Percentiles rank a stretch among this genome's conserved stretches.
These are phyloP conservation scores for Panicum hallii DNA, from an alignment of 202 grass and related monocot genomes.

Conservation along the genomic window DNA sequence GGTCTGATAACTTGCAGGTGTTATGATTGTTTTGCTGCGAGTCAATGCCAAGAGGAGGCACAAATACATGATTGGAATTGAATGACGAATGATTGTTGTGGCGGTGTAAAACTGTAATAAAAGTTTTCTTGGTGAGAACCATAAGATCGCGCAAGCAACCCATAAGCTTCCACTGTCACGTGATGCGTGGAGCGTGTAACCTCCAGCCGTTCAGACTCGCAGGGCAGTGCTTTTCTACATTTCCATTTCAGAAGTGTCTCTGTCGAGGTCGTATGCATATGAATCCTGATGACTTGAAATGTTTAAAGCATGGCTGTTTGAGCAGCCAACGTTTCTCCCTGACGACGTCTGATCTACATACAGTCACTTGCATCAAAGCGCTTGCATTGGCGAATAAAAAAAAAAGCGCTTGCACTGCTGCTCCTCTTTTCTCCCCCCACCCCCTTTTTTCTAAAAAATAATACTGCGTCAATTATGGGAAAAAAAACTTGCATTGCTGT, in stretches of 20 bases:
- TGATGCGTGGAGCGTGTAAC: slow-evolving; percentile 45
- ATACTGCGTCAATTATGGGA: not conserved
- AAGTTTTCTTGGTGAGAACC: not conserved
- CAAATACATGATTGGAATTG: not conserved
- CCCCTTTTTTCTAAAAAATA: too few species aligned
- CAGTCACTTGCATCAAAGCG: not conserved
- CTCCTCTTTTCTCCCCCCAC: too few species aligned
- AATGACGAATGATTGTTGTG: slow-evolving; percentile 24
- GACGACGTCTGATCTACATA: not conserved
- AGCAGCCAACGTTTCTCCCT: not conserved
- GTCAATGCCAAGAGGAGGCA: not conserved
- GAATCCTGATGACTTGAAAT: not conserved
- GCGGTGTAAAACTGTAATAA: slow-evolving; percentile 28
- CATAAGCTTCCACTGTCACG: slow-evolving; percentile 45
- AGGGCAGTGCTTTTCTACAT: slow-evolving; percentile 12
- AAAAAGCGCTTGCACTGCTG: not conserved
- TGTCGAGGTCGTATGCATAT: not conserved
- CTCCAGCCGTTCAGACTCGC: slow-evolving; percentile 9
- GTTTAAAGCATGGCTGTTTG: not conserved
- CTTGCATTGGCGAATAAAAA: too few species aligned
- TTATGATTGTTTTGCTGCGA: slow-evolving; percentile 1
- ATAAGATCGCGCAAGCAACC: slow-evolving; percentile 35
- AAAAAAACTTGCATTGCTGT: too few species aligned
- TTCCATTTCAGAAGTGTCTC: not conserved
- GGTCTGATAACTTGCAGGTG: not conserved